These are phyloP conservation scores for Eudorina sp. DNA, from an alignment of 139 green algal genomes.

Conservation along the genomic window DNA sequence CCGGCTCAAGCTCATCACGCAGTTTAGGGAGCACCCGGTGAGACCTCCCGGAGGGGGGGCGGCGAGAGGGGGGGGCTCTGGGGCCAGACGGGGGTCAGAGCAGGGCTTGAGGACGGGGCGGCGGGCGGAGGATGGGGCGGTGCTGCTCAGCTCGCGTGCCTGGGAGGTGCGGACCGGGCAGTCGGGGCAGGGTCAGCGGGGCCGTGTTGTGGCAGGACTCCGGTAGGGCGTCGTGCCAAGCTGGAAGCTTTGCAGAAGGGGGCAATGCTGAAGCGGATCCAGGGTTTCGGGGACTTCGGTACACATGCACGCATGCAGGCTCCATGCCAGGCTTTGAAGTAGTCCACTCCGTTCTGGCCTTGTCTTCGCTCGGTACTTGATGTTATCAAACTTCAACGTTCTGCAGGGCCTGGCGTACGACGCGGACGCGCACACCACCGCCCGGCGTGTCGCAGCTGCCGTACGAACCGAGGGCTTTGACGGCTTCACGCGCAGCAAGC, in stretches of 20 bases:
- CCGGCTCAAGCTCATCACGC: not conserved
- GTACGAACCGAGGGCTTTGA: conserved; percentile 9
- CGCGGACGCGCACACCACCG: not conserved
- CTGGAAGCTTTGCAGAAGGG: not conserved
- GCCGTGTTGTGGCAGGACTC: not conserved
- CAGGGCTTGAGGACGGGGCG: not conserved
- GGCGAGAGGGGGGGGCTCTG: not conserved
- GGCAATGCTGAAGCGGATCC: not conserved
- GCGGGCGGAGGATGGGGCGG: too few species aligned
- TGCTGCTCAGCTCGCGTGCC: not conserved
- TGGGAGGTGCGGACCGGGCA: not conserved
- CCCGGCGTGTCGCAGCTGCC: not conserved
- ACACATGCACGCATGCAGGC: not conserved
- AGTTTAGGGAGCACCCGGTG: conserved; percentile 13
- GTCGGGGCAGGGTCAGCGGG: not conserved
- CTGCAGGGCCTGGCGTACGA: not conserved
- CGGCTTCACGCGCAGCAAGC: conserved; percentile 8
- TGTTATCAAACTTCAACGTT: too few species aligned
- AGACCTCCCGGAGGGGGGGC: too few species aligned
- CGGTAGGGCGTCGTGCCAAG: not conserved
- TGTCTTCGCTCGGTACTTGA: not conserved
- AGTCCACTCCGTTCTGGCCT: not conserved
- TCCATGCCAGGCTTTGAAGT: not conserved
- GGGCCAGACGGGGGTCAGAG: not conserved
- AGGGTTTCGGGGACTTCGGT: not conserved